Percentiles rank a stretch among this genome's conserved stretches.
phyloP scores from a whole-genome alignment of 345 rosid genomes.

The Citrus cavaleriei region DNA sequence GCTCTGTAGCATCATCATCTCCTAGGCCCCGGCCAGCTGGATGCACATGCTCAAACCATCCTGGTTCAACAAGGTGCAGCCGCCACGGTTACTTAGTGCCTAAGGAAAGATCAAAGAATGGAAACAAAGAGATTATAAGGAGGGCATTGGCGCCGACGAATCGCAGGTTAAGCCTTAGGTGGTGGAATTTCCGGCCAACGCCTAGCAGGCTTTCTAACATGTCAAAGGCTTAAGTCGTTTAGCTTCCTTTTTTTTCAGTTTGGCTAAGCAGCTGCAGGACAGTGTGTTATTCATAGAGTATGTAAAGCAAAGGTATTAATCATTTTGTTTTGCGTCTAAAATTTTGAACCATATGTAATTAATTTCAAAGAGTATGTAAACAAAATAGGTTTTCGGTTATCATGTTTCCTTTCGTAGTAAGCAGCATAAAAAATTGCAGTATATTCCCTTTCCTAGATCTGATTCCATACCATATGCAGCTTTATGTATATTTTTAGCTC shows the following conservation, averaged over 20 bases:
- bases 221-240: slow-evolving; percentile 28
- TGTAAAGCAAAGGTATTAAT: background rate
- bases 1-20: background rate
- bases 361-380: background rate
- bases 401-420: background rate
- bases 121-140: slow-evolving; percentile 28
- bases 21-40: background rate
- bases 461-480: background rate
- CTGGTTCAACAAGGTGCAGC: slow-evolving; percentile 30
- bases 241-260: background rate
- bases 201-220: slow-evolving; percentile 43
- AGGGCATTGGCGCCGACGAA: slow-evolving; percentile 33
- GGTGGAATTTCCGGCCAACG: slow-evolving; percentile 41
- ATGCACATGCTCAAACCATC: slow-evolving; percentile 18
- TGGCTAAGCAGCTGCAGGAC: background rate
- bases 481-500: background rate
- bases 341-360: background rate
- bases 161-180: slow-evolving; percentile 26
- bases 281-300: background rate
- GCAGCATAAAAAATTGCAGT: too few species aligned
- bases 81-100: slow-evolving; percentile 33
- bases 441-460: background rate
- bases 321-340: background rate
- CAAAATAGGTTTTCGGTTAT: background rate
- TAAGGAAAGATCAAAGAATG: slow-evolving; percentile 18